Base-by-base conservation (phyloP, 2,329 filamentous ascomycete species). In the Aspergillus melleus region DNA sequence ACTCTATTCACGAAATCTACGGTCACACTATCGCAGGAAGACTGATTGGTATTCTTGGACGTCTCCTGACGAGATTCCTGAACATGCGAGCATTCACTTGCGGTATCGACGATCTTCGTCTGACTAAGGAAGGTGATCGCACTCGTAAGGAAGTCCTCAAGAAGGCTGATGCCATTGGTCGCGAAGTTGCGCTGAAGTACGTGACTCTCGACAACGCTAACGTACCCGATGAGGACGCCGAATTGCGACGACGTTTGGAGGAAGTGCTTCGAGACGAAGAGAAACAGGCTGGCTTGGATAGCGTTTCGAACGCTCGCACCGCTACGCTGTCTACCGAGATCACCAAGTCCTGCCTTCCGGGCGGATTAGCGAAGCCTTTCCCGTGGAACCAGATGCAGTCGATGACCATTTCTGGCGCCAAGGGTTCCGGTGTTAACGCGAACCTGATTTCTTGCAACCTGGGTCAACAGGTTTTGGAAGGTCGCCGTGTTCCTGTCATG, bases 311-410 rank as follows among this genome's bases (percentile, higher is more conserved):
- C 72, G 82, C 84, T 26, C 83, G 83, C 53, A 89, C 87, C 54
- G 82, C 83, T 12, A 77, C 84, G 3, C 84, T 99, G 26, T 97
- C 94, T 4, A 88, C 90, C 16, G 85, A 82, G 1, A 88, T 98
- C 49, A 96, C 93, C 10, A 83, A 83, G 51, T 85, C 86, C 2
- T 96, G 92, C 76, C 83, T 99, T 66, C 95, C 95, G 0, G 78
- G 81, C 20, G 92, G 91, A 47, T 85, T 99, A 29, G 88, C 91
- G 70, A 99, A 98, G 78, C 86, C 90, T 8, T 99, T 99, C 77
- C 95, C 95, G 1, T 90, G 89, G 72, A 99, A 99, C 72, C 94
- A 98, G 78, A 99, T 99, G 94, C 95, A 99, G 81, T 88, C 91
- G 65, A 99, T 99, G 95, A 99, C 95, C 22, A 90, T 89, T 14